phyloP scores from a whole-genome alignment of 140 eudicot species.

The Cichorium intybus region DNA sequence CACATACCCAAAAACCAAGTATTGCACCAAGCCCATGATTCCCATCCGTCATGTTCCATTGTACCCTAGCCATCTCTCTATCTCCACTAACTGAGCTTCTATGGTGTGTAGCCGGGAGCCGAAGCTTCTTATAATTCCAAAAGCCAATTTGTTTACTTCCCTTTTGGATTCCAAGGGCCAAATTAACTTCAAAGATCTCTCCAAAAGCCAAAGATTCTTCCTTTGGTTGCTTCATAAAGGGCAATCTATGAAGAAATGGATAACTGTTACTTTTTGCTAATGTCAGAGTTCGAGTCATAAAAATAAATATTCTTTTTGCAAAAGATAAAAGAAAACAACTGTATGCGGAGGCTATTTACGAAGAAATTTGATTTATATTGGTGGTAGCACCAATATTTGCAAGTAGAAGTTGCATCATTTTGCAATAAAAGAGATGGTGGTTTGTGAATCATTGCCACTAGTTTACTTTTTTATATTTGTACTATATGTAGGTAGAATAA shows the following conservation, averaged over 20 bases:
- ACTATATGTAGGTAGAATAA: no score
- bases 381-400: constrained; percentile 13
- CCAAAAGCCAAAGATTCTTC: constrained; percentile 23
- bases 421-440: constrained; percentile 33
- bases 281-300: not conserved
- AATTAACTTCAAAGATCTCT: constrained; percentile 15
- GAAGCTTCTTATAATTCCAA: constrained; percentile 30
- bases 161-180: constrained; percentile 36
- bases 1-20: constrained; percentile 34
- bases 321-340: not conserved
- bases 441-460: constrained; percentile 35
- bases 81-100: not conserved
- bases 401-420: constrained; percentile 37
- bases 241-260: not conserved
- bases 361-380: not conserved
- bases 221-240: constrained; percentile 16
- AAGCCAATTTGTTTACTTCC: constrained; percentile 21
- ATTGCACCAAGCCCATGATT: constrained; percentile 6
- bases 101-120: not conserved
- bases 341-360: not conserved
- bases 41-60: not conserved
- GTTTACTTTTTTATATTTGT: constrained; percentile 5
- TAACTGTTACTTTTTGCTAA: not conserved
- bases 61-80: constrained; percentile 18
- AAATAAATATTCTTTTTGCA: not conserved